These are phyloP conservation scores for Wickerhamiella lipophila DNA, from an alignment of 805 yeast species.

Conservation along the genomic window DNA sequence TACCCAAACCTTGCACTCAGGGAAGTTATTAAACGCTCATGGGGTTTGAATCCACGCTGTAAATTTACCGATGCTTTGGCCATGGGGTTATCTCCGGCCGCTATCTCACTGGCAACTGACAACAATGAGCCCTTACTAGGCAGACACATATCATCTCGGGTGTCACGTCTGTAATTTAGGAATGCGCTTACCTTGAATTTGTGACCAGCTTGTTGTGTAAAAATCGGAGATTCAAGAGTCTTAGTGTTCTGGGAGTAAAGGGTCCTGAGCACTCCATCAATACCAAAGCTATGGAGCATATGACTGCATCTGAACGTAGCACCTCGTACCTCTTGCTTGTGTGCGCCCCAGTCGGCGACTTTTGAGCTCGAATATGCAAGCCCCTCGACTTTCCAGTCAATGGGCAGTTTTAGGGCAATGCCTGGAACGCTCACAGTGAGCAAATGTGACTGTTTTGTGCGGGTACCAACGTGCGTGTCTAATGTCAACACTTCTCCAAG, in stretches of 20 bases:
- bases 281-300: conserved; percentile 38
- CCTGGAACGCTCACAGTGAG: conserved; percentile 41
- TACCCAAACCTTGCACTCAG: conserved; percentile 18
- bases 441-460: conserved; percentile 44
- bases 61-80: conserved; percentile 28
- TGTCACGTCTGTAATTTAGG: conserved; percentile 34
- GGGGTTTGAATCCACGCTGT: conserved; percentile 25
- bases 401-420: conserved; percentile 31
- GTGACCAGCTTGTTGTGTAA: conserved; percentile 50
- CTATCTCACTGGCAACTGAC: conserved; percentile 36
- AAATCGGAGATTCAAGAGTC: conserved; percentile 36
- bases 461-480: conserved; percentile 48
- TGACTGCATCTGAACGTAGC: conserved; percentile 31
- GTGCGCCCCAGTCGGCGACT: conserved; percentile 40
- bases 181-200: conserved; percentile 45
- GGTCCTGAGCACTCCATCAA: conserved; percentile 47
- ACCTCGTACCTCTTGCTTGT: conserved; percentile 42
- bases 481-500: conserved; percentile 52
- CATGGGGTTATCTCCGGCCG: conserved; percentile 30
- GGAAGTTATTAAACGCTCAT: conserved; percentile 11
- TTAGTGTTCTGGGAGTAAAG: conserved; percentile 34
- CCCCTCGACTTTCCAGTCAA: conserved; percentile 40
- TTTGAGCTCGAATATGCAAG: conserved; percentile 40
- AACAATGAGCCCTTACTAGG: conserved; percentile 37
- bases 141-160: conserved; percentile 34